These are phyloP conservation scores for Russula compacta DNA, from an alignment of 768 basidiomycete genomes.

Conservation along the genomic window DNA sequence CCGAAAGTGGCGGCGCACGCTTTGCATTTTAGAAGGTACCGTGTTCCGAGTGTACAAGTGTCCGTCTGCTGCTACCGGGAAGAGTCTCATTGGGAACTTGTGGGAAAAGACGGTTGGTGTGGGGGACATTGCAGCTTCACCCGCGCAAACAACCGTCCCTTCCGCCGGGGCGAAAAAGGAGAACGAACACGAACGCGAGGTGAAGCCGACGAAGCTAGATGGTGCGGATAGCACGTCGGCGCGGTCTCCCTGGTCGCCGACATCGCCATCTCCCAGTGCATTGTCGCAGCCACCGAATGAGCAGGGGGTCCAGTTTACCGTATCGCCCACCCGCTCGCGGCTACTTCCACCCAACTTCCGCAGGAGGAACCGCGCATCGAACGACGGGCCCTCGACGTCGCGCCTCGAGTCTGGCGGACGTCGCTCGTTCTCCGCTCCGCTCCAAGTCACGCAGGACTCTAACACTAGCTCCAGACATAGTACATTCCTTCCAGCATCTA, in stretches of 20 bases:
- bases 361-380: neutral
- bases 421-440: conserved; percentile 14
- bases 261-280: neutral
- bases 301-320: no score
- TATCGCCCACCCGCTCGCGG: conserved; percentile 8
- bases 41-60: conserved; percentile 66
- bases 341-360: conserved; percentile 14
- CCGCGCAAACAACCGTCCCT: conserved; percentile 22
- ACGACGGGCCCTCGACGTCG: neutral
- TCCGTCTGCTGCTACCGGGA: conserved; percentile 39
- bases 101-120: conserved; percentile 73
- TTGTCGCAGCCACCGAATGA: neutral
- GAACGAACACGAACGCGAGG: conserved; percentile 24
- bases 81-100: conserved; percentile 49
- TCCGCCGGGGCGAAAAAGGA: conserved; percentile 26
- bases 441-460: conserved; percentile 3
- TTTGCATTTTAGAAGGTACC: conserved; percentile 93
- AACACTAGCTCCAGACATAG: neutral
- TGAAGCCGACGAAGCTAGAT: conserved; percentile 8
- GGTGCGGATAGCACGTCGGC: neutral
- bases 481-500: neutral
- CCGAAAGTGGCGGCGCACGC: conserved; percentile 81
- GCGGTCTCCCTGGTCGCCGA: neutral
- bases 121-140: conserved; percentile 40
- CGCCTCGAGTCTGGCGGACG: neutral